These are phyloP conservation scores for Pogostemon cablin DNA, from an alignment of 257 asterid genomes.

Conservation along the genomic window DNA sequence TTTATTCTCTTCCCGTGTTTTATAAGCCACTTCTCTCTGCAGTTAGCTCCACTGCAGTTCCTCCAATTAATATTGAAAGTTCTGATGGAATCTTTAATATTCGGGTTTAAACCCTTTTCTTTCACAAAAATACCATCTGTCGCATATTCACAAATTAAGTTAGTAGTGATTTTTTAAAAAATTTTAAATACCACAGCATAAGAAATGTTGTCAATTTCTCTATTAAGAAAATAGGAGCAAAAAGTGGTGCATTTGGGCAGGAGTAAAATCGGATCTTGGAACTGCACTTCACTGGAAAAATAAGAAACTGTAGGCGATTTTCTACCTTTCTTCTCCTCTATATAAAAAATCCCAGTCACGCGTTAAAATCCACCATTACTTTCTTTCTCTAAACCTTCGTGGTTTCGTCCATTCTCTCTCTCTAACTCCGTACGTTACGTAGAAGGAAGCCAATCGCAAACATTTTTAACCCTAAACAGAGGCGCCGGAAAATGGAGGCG, in stretches of 20 bases:
- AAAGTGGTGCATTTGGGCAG: background rate
- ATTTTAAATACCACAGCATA: too few species aligned
- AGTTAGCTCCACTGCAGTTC: slow-evolving; percentile 15
- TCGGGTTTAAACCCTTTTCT: too few species aligned
- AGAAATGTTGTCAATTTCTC: too few species aligned
- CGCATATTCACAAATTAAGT: too few species aligned
- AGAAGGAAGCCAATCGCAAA: slow-evolving; percentile 17
- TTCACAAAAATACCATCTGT: background rate
- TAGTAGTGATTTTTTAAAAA: too few species aligned
- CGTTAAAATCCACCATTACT: slow-evolving; percentile 29
- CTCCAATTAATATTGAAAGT: slow-evolving; percentile 14
- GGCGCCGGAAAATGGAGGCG: slow-evolving; percentile 51
- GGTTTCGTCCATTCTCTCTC: slow-evolving; percentile 16
- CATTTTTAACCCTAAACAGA: background rate
- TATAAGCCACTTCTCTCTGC: slow-evolving; percentile 18
- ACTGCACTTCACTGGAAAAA: slow-evolving; percentile 39
- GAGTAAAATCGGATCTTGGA: slow-evolving; percentile 16
- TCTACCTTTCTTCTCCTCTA: slow-evolving; percentile 27
- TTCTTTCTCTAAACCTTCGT: background rate
- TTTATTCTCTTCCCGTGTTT: slow-evolving; percentile 8
- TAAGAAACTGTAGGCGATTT: slow-evolving; percentile 30
- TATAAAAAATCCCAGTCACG: slow-evolving; percentile 32
- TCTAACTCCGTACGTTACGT: background rate
- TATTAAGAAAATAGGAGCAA: background rate
- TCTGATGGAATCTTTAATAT: background rate